phyloP scores from a whole-genome alignment of 2,329 filamentous ascomycete species.

The Colletotrichum orbiculare region DNA sequence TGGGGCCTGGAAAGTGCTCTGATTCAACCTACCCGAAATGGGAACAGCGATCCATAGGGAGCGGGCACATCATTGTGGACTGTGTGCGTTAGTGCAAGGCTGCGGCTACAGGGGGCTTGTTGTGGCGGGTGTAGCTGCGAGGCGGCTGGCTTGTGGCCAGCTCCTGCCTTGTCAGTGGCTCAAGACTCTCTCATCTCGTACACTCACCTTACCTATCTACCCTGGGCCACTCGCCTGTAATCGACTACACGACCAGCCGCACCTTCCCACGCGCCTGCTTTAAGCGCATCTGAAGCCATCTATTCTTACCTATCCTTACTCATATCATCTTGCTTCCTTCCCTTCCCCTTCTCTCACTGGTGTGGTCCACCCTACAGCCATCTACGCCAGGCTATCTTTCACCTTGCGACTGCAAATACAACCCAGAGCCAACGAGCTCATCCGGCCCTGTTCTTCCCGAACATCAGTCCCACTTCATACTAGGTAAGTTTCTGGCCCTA shows the following conservation, averaged over 20 bases:
- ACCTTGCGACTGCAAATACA: constrained; percentile 12
- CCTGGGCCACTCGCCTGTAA: constrained; percentile 28
- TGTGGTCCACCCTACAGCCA: not conserved
- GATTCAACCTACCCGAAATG: constrained; percentile 16
- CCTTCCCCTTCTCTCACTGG: not conserved
- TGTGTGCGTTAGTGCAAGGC: constrained; percentile 32
- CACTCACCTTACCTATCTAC: constrained; percentile 31
- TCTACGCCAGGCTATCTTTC: constrained; percentile 7
- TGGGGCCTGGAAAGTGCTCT: not conserved
- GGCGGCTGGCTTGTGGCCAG: constrained; percentile 35
- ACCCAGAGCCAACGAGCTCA: constrained; percentile 5
- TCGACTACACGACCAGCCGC: constrained; percentile 17
- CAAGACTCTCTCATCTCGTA: constrained; percentile 32
- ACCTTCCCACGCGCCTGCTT: constrained; percentile 12
- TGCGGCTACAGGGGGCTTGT: constrained; percentile 27
- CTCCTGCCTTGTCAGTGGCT: constrained; percentile 36
- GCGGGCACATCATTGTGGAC: constrained; percentile 2
- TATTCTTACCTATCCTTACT: not conserved
- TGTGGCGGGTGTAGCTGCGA: constrained; percentile 35
- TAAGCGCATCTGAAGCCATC: constrained; percentile 16
- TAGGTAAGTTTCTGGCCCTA: not conserved
- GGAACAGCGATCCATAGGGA: constrained; percentile 5
- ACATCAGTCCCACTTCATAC: not conserved
- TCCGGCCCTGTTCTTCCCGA: not conserved
- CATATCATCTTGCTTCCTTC: not conserved